Percentiles rank a stretch among this genome's conserved stretches.
Evolutionary conservation across 805 yeast genomes (phyloP).

Genomic region (Metschnikowia similis): DNA sequence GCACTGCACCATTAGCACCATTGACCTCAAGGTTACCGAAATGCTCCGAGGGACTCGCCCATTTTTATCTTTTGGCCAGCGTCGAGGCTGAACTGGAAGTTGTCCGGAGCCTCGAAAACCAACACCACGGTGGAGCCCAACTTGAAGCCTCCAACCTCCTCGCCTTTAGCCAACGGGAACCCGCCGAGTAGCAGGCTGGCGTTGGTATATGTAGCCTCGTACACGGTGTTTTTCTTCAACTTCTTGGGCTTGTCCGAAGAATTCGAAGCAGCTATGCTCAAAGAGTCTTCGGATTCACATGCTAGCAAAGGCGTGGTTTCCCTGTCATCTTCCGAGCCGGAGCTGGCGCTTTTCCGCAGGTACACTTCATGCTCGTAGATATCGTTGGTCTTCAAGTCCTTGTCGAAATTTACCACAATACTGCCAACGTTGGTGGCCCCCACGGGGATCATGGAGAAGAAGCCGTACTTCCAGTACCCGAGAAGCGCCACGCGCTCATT

Average conservation of each 20-base stretch:
- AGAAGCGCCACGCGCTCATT: conserved; percentile 93
- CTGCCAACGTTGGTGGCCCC: conserved; percentile 99
- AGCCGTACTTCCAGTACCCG: conserved; percentile 96
- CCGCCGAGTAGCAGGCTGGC: conserved; percentile 80
- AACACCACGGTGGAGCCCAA: conserved; percentile 95
- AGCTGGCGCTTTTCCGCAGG: conserved; percentile 17
- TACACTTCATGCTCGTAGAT: conserved; percentile 50
- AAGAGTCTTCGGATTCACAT: neutral
- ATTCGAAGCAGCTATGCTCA: neutral
- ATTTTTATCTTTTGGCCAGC: conserved; percentile 77
- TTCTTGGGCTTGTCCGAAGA: conserved; percentile 23
- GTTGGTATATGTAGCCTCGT: conserved; percentile 86
- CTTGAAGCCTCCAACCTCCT: conserved; percentile 96
- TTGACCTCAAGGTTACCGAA: conserved; percentile 14
- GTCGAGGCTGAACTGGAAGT: conserved; percentile 64
- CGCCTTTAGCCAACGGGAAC: conserved; percentile 82
- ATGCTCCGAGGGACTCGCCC: conserved; percentile 74
- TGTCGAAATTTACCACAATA: conserved; percentile 86
- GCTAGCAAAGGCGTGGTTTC: conserved; percentile 1
- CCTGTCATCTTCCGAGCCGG: conserved; percentile 6
- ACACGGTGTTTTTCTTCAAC: conserved; percentile 72
- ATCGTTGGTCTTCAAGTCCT: conserved; percentile 80
- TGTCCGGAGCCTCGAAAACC: conserved; percentile 90
- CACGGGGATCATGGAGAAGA: conserved; percentile 97
- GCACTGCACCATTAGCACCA: too few relatives aligned